Evolutionary conservation across 2,329 filamentous ascomycete species (phyloP).

Genomic region (Sporothrix pseudoabietina): DNA sequence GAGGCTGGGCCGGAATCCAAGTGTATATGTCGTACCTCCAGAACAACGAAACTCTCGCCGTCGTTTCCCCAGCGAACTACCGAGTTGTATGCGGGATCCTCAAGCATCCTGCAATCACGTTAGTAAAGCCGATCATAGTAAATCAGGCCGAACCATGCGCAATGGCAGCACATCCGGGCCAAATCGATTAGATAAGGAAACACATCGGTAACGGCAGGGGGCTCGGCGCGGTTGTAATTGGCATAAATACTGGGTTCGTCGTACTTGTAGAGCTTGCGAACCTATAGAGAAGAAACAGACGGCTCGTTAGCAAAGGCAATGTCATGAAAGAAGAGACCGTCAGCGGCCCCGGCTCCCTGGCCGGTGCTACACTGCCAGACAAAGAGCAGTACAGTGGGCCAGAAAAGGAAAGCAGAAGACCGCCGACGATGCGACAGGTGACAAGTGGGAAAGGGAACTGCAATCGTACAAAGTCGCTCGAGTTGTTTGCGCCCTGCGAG

Average conservation of each 20-base stretch:
- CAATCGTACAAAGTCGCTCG: slow-evolving; percentile 87
- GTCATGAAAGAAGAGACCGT: not conserved
- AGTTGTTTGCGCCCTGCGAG: slow-evolving; percentile 66
- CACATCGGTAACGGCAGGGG: not conserved
- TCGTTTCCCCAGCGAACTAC: slow-evolving; percentile 96
- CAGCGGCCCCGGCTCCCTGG: not conserved
- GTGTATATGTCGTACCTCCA: slow-evolving; percentile 68
- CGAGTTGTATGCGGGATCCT: slow-evolving; percentile 87
- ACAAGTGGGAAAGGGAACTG: not conserved
- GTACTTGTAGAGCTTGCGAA: slow-evolving; percentile 98
- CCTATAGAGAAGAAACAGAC: slow-evolving; percentile 54
- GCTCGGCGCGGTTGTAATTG: slow-evolving; percentile 4
- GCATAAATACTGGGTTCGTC: slow-evolving; percentile 32
- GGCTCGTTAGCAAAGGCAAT: slow-evolving; percentile 26
- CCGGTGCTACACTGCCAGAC: not conserved
- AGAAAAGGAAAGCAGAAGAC: not conserved
- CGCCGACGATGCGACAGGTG: not conserved
- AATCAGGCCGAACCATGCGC: not conserved
- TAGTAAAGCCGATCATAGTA: not conserved
- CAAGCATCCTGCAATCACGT: slow-evolving; percentile 73
- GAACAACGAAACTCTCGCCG: slow-evolving; percentile 92
- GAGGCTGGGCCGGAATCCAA: not conserved
- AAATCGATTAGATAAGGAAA: not conserved
- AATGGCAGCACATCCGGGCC: too few species aligned
- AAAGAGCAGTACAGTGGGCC: not conserved